These are phyloP conservation scores for Verticillium albo-atrum DNA, from an alignment of 2,329 filamentous ascomycete species.

Conservation along the genomic window DNA sequence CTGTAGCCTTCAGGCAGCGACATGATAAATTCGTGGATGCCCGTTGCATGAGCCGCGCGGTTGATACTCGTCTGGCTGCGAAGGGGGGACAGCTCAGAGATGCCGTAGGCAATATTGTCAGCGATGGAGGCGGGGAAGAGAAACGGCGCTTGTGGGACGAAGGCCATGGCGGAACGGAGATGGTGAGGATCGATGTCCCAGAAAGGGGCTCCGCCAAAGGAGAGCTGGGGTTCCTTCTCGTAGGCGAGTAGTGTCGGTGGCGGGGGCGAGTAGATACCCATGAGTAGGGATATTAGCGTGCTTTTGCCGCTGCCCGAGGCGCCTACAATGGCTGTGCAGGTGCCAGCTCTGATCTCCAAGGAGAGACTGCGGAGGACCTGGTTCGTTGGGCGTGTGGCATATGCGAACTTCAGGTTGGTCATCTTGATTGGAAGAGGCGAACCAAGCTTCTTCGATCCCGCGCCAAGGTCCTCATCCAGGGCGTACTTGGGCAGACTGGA, in stretches of 20 bases:
- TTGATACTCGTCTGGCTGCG: constrained; percentile 40
- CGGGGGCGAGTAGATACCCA: constrained; percentile 60
- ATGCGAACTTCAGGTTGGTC: constrained; percentile 61
- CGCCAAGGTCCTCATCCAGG: constrained; percentile 36
- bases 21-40: constrained; percentile 72
- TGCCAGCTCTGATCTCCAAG: constrained; percentile 58
- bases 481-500: constrained; percentile 50
- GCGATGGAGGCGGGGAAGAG: constrained; percentile 75
- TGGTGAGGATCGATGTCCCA: constrained; percentile 52
- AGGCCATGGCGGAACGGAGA: constrained; percentile 58
- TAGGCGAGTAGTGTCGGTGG: background rate
- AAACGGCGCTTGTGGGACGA: constrained; percentile 67
- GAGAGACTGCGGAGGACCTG: constrained; percentile 59
- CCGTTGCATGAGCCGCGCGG: constrained; percentile 51
- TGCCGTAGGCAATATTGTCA: constrained; percentile 79
- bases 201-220: constrained; percentile 55
- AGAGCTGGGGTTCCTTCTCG: constrained; percentile 34
- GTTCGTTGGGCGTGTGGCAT: constrained; percentile 52
- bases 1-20: constrained; percentile 57
- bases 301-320: constrained; percentile 88
- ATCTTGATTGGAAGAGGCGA: constrained; percentile 41
- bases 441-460: constrained; percentile 11
- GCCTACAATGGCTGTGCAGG: constrained; percentile 75
- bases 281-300: constrained; percentile 70
- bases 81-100: constrained; percentile 50